Percentiles rank a stretch among this genome's conserved stretches.
Evolutionary conservation across 345 rosid species (phyloP).

Genomic region (Corchorus olitorius): DNA sequence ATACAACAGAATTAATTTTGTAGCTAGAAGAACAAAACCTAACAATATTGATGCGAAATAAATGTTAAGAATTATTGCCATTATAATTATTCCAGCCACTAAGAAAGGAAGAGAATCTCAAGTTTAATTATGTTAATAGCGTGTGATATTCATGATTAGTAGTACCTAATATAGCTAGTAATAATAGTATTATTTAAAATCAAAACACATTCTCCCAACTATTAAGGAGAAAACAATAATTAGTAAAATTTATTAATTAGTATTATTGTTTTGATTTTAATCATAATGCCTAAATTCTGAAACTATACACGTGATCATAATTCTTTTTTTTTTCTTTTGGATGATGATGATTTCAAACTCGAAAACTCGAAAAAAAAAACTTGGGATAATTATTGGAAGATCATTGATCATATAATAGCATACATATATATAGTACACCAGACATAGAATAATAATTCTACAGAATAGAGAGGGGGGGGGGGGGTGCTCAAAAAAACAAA

Average conservation of each 20-base stretch:
- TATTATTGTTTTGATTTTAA: background rate
- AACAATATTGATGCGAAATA: background rate
- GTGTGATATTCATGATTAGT: background rate
- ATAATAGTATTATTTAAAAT: background rate
- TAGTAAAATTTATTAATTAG: too few species aligned
- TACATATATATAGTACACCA: background rate
- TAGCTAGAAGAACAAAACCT: background rate
- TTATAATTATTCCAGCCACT: background rate
- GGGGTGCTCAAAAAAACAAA: slow-evolving; percentile 14
- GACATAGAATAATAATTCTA: background rate
- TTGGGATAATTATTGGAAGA: slow-evolving; percentile 16
- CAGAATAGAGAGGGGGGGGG: background rate
- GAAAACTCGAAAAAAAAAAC: background rate
- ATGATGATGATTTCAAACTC: background rate
- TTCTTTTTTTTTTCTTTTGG: background rate
- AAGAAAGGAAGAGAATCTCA: background rate
- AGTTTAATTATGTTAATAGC: background rate
- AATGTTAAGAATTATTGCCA: background rate
- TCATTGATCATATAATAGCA: slow-evolving; percentile 23
- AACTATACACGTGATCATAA: background rate
- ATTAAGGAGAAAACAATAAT: background rate
- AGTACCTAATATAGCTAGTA: background rate
- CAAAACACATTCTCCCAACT: background rate
- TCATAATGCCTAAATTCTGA: background rate
- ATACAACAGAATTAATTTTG: background rate